Conservation (phyloP, 2,329 filamentous ascomycete genomes). For the Neopestalotiopsis sp. region DNA sequence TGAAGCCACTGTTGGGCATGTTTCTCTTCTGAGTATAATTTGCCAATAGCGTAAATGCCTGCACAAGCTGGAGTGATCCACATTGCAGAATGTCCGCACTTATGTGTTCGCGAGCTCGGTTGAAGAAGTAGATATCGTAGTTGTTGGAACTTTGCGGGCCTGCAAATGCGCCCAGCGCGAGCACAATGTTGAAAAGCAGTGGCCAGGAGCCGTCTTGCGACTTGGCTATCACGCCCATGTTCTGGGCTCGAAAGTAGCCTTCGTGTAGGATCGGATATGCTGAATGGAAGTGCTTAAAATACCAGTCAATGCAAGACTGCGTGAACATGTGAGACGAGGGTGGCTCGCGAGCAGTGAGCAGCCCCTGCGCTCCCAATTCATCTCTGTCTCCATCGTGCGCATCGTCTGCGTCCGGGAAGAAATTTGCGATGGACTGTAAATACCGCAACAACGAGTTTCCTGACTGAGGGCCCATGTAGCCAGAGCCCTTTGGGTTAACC, state of each 20-base stretch:
- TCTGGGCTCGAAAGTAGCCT: conserved; percentile 46
- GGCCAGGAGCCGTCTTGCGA: conserved; percentile 38
- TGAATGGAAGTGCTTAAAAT: conserved; percentile 50
- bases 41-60: conserved; percentile 36
- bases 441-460: conserved; percentile 38
- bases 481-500: conserved; percentile 40
- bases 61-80: conserved; percentile 38
- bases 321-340: conserved; percentile 33
- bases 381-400: not conserved
- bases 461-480: conserved; percentile 36
- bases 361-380: conserved; percentile 14
- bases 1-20: conserved; percentile 54
- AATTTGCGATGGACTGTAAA: conserved; percentile 24
- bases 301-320: conserved; percentile 40
- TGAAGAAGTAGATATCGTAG: conserved; percentile 37
- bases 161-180: conserved; percentile 42
- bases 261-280: conserved; percentile 54
- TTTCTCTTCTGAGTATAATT: conserved; percentile 54
- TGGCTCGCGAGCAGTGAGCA: conserved; percentile 27
- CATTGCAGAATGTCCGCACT: conserved; percentile 38
- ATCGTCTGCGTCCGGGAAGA: not conserved
- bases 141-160: conserved; percentile 29
- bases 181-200: conserved; percentile 42
- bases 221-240: conserved; percentile 38
- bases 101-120: conserved; percentile 33